Evolutionary conservation across 371 early-diverging fungal species (phyloP).

Genomic region (Mucor circinelloides): DNA sequence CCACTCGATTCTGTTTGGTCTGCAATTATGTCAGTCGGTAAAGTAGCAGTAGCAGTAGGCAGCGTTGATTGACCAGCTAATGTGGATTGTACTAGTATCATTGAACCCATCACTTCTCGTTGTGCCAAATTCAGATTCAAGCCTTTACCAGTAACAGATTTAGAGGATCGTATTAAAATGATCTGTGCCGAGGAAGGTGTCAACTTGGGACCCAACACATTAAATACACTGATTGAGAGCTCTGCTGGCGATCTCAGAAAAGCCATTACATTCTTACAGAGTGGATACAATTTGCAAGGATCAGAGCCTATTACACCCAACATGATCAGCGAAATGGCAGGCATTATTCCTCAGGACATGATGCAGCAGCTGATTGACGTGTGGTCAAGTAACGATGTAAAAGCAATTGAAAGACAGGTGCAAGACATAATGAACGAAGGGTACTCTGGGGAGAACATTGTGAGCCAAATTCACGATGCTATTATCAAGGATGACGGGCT

Average conservation of each 20-base stretch:
- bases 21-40: constrained; percentile 96
- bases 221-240: constrained; percentile 72
- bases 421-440: constrained; percentile 66
- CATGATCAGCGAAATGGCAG: constrained; percentile 82
- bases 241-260: constrained; percentile 93
- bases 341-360: constrained; percentile 65
- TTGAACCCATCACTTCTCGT: constrained; percentile 94
- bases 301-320: constrained; percentile 51
- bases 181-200: constrained; percentile 77
- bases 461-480: constrained; percentile 65
- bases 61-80: background rate
- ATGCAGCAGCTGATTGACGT: constrained; percentile 60
- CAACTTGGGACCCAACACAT: constrained; percentile 57
- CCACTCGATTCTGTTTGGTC: constrained; percentile 97
- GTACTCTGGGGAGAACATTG: constrained; percentile 75
- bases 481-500: constrained; percentile 63
- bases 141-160: constrained; percentile 66
- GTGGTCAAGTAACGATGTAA: constrained; percentile 43
- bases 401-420: constrained; percentile 51
- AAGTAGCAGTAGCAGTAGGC: background rate
- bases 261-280: constrained; percentile 92
- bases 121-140: constrained; percentile 97
- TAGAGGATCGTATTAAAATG: constrained; percentile 57
- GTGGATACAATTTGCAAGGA: constrained; percentile 69
- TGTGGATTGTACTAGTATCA: constrained; percentile 63